These are phyloP conservation scores for Vittaforma corneae DNA, from an alignment of 371 early-diverging fungal species.

Conservation along the genomic window DNA sequence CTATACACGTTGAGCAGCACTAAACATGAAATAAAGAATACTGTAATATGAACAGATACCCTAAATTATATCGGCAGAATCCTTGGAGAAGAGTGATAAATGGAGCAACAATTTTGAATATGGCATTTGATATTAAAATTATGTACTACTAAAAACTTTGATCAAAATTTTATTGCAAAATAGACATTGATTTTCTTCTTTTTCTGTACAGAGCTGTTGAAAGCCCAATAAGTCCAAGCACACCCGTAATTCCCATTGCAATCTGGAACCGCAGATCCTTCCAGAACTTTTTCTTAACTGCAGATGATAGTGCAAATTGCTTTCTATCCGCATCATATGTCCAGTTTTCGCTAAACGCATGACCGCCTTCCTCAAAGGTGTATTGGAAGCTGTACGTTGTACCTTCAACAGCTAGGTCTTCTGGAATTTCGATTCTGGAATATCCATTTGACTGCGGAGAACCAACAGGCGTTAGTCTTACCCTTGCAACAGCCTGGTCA, in stretches of 20 bases:
- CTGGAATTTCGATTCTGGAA: neutral
- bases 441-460: neutral
- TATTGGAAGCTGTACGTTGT: slow-evolving; percentile 5
- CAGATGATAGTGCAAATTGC: neutral
- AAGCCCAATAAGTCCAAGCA: neutral
- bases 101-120: too few relatives aligned
- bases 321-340: neutral
- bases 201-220: neutral
- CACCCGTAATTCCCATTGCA: neutral
- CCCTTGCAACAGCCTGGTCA: slow-evolving; percentile 3
- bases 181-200: neutral
- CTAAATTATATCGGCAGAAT: too few relatives aligned
- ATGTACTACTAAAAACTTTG: too few relatives aligned
- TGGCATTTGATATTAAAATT: too few relatives aligned
- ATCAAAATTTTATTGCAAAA: neutral
- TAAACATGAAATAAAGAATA: too few relatives aligned
- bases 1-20: too few relatives aligned
- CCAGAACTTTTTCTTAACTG: neutral
- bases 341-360: slow-evolving; percentile 1
- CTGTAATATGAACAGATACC: too few relatives aligned
- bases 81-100: too few relatives aligned
- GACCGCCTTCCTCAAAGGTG: neutral
- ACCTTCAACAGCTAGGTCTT: neutral
- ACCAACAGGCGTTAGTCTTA: neutral
- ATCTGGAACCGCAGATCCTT: neutral